Base-by-base conservation (phyloP, 768 basidiomycete genomes). In the Tylopilus cervinicoccineus region DNA sequence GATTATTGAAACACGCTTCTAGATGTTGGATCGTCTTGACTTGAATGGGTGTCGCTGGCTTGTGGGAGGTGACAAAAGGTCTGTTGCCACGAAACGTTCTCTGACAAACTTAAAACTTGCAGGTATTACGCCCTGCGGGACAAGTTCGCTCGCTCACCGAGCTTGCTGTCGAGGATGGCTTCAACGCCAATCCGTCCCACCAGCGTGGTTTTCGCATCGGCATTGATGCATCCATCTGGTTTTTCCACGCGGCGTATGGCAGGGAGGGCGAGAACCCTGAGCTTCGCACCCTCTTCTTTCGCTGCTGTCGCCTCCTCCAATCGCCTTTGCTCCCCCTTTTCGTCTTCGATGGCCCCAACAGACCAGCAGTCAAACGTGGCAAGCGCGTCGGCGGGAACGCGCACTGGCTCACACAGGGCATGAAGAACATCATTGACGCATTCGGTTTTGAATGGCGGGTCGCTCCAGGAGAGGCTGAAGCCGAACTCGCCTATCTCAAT, bases 381-480 rank as follows among this genome's bases (percentile, higher is more conserved):
- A 88, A 88, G 68, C 77, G 78, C 32, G 79, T 88, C 26, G 78
- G 79, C 32, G 78, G 77, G 33, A 76, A 78, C 7, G 71, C 65
- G 38, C 78, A 84, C 57, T 84, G 81, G 70, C 75, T 90, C 37
- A 79, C 81, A 8, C 78, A 81, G 28, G 85, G 84, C 3, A 87
- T 87, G 83, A 86, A 88, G 66, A 75, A 77, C 17, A 85, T 89
- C 38, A 82, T 88, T 2, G 81, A 86, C 38, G 83, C 86, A 0
- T 88, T 88, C 66, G 87, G 88, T 2, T 88, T 88, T 55, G 85
- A 88, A 59, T 87, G 84, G 81, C 72, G 80, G 55, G 79, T 76
- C 64, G 93, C 92, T 14, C 93, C 93, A 6, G 93, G 91, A 16
- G 94, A 96, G 67, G 94, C 94, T 0, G 94, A 97, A 65, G 93